Evolutionary conservation across 257 asterid species (phyloP).

Genomic region (Nicotiana benthamiana): DNA sequence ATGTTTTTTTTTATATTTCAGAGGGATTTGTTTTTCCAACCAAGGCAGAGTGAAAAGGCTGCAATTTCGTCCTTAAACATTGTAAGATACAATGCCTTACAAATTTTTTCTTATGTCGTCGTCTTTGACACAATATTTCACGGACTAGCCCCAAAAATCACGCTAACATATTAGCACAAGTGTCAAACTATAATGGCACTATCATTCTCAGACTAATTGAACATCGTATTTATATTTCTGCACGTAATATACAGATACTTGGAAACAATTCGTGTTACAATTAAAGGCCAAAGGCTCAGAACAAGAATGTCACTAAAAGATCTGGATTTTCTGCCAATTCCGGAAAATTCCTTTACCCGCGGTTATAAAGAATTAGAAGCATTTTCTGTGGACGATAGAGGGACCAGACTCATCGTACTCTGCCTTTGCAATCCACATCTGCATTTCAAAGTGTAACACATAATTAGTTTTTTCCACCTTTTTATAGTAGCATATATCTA

Average conservation of each 20-base stretch:
- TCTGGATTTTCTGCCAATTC: not conserved
- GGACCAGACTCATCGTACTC: constrained; percentile 12
- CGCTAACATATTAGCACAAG: not conserved
- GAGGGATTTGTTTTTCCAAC: too few relatives aligned
- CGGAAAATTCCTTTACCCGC: not conserved
- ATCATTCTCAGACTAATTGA: too few relatives aligned
- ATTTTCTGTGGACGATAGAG: constrained; percentile 9
- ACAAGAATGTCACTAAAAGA: not conserved
- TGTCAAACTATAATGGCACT: not conserved
- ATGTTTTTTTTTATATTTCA: too few relatives aligned
- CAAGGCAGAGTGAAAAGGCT: too few relatives aligned
- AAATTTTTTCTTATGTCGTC: not conserved
- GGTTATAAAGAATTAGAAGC: constrained; percentile 4
- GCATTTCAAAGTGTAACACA: not conserved
- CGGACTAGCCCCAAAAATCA: not conserved
- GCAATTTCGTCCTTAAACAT: too few relatives aligned
- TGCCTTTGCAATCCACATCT: constrained; percentile 12
- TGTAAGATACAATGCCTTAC: not conserved
- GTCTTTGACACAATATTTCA: not conserved
- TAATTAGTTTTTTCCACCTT: not conserved
- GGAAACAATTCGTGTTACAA: not conserved
- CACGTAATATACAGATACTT: not conserved
- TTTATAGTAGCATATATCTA: not conserved
- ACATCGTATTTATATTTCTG: not conserved
- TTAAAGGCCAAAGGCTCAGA: not conserved